These are phyloP conservation scores for Mycena indigotica DNA, from an alignment of 768 basidiomycete genomes.

Conservation along the genomic window DNA sequence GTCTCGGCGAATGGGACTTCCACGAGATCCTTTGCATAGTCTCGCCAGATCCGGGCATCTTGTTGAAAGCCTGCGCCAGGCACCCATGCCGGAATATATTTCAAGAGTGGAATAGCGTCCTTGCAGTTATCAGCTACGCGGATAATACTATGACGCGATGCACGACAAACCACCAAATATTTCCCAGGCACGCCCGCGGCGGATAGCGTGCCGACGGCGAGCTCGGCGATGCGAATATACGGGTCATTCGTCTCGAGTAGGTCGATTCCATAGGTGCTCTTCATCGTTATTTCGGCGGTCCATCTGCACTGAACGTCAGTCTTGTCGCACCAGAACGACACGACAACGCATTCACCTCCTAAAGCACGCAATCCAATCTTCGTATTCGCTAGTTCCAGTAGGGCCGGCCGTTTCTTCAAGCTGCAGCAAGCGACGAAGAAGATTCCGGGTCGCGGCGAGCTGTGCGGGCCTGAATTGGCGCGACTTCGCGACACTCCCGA, in stretches of 20 bases:
- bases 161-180: conserved; percentile 34
- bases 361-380: conserved; percentile 2
- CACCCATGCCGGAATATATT: conserved; percentile 48
- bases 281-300: conserved; percentile 31
- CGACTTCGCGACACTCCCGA: not conserved
- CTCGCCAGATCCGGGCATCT: conserved; percentile 39
- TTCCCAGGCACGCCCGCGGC: conserved; percentile 29
- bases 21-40: conserved; percentile 34
- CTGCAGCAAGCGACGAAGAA: conserved; percentile 15
- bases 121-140: too few relatives aligned
- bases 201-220: conserved; percentile 26
- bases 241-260: conserved; percentile 34
- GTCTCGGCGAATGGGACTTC: conserved; percentile 39
- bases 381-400: not conserved
- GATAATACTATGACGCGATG: too few relatives aligned
- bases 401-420: not conserved
- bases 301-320: conserved; percentile 2
- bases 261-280: conserved; percentile 34
- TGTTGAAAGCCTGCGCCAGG: conserved; percentile 51
- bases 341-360: not conserved
- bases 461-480: conserved; percentile 1
- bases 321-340: not conserved
- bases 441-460: conserved; percentile 3
- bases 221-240: conserved; percentile 30
- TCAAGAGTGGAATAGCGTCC: conserved; percentile 28